Evolutionary conservation across 441 rosid genomes (phyloP).

Genomic region (Adansonia grandidieri): DNA sequence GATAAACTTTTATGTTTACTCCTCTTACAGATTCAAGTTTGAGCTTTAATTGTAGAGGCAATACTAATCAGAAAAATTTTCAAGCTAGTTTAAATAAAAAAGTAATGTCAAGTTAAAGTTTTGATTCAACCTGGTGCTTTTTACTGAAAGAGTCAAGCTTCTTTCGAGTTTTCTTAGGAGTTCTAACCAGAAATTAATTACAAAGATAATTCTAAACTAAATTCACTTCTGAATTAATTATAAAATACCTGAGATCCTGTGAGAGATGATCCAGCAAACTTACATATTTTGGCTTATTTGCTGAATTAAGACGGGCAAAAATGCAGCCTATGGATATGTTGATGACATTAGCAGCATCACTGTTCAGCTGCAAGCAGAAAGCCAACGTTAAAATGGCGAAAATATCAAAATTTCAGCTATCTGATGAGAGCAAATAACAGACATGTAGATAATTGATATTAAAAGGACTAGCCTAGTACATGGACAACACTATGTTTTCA

Average conservation of each 20-base stretch:
- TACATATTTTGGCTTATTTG: conserved; percentile 51
- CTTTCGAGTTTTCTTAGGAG: too few relatives aligned
- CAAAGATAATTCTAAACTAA: background rate
- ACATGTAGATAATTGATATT: background rate
- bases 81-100: background rate
- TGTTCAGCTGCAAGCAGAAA: conserved; percentile 70
- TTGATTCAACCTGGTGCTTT: background rate
- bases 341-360: conserved; percentile 79
- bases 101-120: background rate
- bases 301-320: conserved; percentile 74
- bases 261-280: conserved; percentile 1
- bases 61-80: too few relatives aligned
- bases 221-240: too few relatives aligned
- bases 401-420: background rate
- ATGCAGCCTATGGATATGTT: conserved; percentile 84
- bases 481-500: background rate
- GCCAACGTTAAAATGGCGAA: background rate
- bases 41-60: too few relatives aligned
- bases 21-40: background rate
- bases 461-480: background rate
- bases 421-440: background rate
- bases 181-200: too few relatives aligned
- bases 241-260: background rate
- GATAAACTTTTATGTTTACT: background rate
- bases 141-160: too few relatives aligned